phyloP scores from a whole-genome alignment of 2,329 filamentous ascomycete species.

The Lecanicillium sp. region DNA sequence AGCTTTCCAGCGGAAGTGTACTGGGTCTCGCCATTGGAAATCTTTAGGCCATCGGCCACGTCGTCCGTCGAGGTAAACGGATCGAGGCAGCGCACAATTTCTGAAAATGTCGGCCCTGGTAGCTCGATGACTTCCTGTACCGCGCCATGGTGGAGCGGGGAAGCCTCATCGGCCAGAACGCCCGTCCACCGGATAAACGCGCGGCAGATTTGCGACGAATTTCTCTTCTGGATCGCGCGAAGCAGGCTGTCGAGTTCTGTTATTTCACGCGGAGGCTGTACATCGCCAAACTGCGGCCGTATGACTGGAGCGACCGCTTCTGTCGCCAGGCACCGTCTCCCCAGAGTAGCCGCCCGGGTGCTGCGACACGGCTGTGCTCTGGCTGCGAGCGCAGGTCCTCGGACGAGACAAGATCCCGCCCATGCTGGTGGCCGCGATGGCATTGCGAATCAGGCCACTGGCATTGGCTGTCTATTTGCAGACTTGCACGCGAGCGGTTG shows the following conservation, averaged over 20 bases:
- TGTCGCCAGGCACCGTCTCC: slow-evolving; percentile 23
- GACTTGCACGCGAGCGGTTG: neutral
- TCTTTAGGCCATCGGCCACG: slow-evolving; percentile 33
- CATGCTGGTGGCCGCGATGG: slow-evolving; percentile 22
- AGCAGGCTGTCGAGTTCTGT: slow-evolving; percentile 24
- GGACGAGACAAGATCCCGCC: slow-evolving; percentile 19
- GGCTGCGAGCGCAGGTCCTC: slow-evolving; percentile 1
- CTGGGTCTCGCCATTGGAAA: slow-evolving; percentile 35
- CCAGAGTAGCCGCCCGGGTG: slow-evolving; percentile 19
- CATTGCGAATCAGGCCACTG: slow-evolving; percentile 20
- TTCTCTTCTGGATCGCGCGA: slow-evolving; percentile 26
- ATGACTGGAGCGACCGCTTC: slow-evolving; percentile 8
- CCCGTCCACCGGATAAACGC: slow-evolving; percentile 25
- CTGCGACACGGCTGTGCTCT: slow-evolving; percentile 16
- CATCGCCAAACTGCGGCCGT: slow-evolving; percentile 12
- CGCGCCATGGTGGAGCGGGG: slow-evolving; percentile 20
- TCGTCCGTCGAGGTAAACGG: slow-evolving; percentile 50
- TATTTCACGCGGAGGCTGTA: slow-evolving; percentile 13
- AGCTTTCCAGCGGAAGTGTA: slow-evolving; percentile 31
- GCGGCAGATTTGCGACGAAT: slow-evolving; percentile 20
- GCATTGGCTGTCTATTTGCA: neutral
- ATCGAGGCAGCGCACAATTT: slow-evolving; percentile 57
- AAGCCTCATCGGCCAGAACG: slow-evolving; percentile 17
- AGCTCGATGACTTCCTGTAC: slow-evolving; percentile 33
- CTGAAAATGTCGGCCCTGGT: slow-evolving; percentile 52